These are phyloP conservation scores for Yamadazyma oceani DNA, from an alignment of 1,139 yeast genomes.

Conservation along the genomic window DNA sequence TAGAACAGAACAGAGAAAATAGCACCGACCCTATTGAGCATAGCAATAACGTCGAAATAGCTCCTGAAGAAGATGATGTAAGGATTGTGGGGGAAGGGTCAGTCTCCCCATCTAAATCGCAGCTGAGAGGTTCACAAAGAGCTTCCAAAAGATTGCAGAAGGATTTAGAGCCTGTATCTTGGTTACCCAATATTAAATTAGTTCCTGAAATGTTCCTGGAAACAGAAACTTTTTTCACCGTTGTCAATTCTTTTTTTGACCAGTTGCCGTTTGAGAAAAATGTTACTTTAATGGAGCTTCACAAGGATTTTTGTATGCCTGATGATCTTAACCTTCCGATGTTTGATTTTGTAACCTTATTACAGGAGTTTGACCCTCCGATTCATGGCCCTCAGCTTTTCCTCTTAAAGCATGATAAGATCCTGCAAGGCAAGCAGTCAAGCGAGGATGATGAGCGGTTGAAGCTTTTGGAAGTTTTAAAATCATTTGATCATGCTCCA, in stretches of 20 bases:
- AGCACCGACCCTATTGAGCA: too few relatives aligned
- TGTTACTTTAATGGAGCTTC: neutral
- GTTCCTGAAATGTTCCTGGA: conserved; percentile 25
- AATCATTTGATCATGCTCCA: conserved; percentile 31
- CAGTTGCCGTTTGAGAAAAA: conserved; percentile 1
- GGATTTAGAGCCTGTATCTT: conserved; percentile 17
- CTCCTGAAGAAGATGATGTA: conserved; percentile 1
- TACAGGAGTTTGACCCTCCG: conserved; percentile 26
- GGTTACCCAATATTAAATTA: conserved; percentile 18
- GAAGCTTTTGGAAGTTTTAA: conserved; percentile 39
- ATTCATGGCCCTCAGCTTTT: conserved; percentile 10
- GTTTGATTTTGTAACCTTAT: conserved; percentile 26
- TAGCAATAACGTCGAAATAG: too few relatives aligned
- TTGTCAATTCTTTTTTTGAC: conserved; percentile 19
- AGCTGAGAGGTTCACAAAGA: conserved; percentile 22
- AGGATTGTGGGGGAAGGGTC: conserved; percentile 3
- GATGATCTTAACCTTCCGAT: conserved; percentile 11
- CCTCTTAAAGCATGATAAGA: neutral
- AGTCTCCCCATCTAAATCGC: conserved; percentile 22
- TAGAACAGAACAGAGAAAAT: conserved; percentile 2
- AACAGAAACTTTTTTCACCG: conserved; percentile 23
- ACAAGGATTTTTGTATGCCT: conserved; percentile 13
- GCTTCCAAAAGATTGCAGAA: conserved; percentile 41
- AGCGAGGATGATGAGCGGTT: conserved; percentile 32
- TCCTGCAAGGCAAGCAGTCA: conserved; percentile 13